phyloP scores from a whole-genome alignment of 1,139 yeast species.

The Taphrina pruni region DNA sequence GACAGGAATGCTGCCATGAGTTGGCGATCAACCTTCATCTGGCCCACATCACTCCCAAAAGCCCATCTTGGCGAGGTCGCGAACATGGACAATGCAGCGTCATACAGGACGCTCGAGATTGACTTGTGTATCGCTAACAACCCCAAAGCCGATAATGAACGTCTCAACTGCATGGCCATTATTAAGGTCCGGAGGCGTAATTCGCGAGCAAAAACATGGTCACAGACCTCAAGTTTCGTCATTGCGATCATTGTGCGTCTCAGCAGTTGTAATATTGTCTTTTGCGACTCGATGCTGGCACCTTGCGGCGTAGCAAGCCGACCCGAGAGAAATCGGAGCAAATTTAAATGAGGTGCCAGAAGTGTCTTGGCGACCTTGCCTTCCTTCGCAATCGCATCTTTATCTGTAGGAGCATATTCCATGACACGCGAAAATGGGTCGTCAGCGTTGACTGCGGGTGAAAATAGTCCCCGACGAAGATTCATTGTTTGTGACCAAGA shows the following conservation, averaged over 20 bases:
- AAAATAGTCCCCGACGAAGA: constrained; percentile 68
- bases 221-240: constrained; percentile 53
- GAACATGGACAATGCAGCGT: constrained; percentile 81
- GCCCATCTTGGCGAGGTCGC: constrained; percentile 70
- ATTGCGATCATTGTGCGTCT: constrained; percentile 26
- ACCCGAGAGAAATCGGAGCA: constrained; percentile 74
- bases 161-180: constrained; percentile 62
- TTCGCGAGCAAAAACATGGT: constrained; percentile 80
- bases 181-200: constrained; percentile 74
- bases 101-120: constrained; percentile 46
- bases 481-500: constrained; percentile 73
- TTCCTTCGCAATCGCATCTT: constrained; percentile 55
- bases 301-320: constrained; percentile 68
- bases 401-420: constrained; percentile 91
- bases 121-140: not conserved
- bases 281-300: constrained; percentile 18
- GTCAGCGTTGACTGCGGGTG: constrained; percentile 61
- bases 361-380: constrained; percentile 57
- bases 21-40: constrained; percentile 62
- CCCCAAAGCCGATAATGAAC: constrained; percentile 42
- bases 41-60: constrained; percentile 84
- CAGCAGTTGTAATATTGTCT: constrained; percentile 14
- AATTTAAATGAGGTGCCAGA: constrained; percentile 75
- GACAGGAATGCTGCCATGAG: constrained; percentile 51
- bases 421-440: constrained; percentile 72